phyloP scores from a whole-genome alignment of 768 basidiomycete species.

The Clathrus columnatus region DNA sequence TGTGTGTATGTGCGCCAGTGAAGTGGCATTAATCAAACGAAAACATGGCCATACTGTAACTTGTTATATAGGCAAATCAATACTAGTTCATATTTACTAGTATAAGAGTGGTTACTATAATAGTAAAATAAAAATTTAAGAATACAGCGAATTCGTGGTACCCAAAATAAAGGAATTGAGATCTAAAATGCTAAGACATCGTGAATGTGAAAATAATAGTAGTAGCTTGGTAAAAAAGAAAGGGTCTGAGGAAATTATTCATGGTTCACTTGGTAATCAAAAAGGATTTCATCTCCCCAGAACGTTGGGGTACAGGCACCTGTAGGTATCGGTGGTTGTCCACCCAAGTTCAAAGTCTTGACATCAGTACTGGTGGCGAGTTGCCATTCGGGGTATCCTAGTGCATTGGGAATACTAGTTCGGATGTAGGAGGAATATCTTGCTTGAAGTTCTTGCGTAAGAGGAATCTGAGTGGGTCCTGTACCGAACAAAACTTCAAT shows the following conservation, averaged over 20 bases:
- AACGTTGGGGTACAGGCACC: slow-evolving; percentile 58
- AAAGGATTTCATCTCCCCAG: slow-evolving; percentile 57
- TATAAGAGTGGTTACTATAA: too few relatives aligned
- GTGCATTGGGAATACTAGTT: slow-evolving; percentile 53
- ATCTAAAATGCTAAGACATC: background rate
- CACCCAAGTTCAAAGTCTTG: slow-evolving; percentile 54
- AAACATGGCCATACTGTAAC: too few relatives aligned
- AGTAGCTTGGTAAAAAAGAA: background rate
- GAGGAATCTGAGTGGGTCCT: slow-evolving; percentile 41
- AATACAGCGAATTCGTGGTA: too few relatives aligned
- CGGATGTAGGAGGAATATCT: slow-evolving; percentile 60
- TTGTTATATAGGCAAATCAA: too few relatives aligned
- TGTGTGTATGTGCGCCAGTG: too few relatives aligned
- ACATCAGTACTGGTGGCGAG: slow-evolving; percentile 42
- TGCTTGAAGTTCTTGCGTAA: slow-evolving; percentile 58
- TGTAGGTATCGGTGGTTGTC: slow-evolving; percentile 38
- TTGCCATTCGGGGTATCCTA: slow-evolving; percentile 43
- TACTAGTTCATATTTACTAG: too few relatives aligned
- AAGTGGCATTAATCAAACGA: too few relatives aligned
- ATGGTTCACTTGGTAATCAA: slow-evolving; percentile 60
- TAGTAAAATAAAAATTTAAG: too few relatives aligned
- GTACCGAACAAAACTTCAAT: slow-evolving; percentile 69
- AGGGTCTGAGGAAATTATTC: slow-evolving; percentile 11
- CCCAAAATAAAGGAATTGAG: too few relatives aligned
- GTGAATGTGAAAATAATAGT: background rate